Evolutionary conservation across 2,329 filamentous ascomycete species (phyloP), one percentile per base, ranked within the genome.

Genomic region (Didymella pinodella): DNA sequence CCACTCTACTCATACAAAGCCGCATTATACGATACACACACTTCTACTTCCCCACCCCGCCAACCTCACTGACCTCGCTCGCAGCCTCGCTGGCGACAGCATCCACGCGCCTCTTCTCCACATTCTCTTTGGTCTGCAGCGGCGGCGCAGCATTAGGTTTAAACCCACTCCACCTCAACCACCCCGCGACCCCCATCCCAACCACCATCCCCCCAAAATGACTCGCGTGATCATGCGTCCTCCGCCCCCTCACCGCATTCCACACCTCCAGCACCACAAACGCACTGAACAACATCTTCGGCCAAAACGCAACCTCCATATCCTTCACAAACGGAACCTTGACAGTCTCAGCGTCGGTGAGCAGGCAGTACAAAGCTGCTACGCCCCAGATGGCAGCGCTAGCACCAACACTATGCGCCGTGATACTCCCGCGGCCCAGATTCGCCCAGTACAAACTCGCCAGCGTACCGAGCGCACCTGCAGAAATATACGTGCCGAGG

Each of bases 181-280:
- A 72, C 2, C 69, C 70, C 18, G 71, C 75, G 0, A 68, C 67
- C 5, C 49, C 49, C 2, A 69, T 60, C 0, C 75, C 75, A 0
- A 69, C 66, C 4, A 64, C 14, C 56, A 75, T 69, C 10, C 75
- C 75, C 0, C 74, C 75, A 59, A 77, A 71, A 70, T 78, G 75
- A 60, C 71, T 73, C 0, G 72, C 73, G 65, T 78, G 73, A 41
- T 78, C 75, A 0, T 57, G 66, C 2, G 56, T 51, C 12, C 46
- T 56, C 28, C 46, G 63, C 14, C 38, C 57, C 22, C 43, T 61
- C 0, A 65, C 8, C 38, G 72, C 67, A 7, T 54, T 63, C 2
- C 46, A 52, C 12, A 75, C 52, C 52, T 78, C 75, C 16, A 68
- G 31, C 3, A 43, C 54, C 0, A 77, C 59, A 53, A 75, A 72